Base-by-base conservation (phyloP, 2,329 filamentous ascomycete genomes). In the Trichoderma sp. region DNA sequence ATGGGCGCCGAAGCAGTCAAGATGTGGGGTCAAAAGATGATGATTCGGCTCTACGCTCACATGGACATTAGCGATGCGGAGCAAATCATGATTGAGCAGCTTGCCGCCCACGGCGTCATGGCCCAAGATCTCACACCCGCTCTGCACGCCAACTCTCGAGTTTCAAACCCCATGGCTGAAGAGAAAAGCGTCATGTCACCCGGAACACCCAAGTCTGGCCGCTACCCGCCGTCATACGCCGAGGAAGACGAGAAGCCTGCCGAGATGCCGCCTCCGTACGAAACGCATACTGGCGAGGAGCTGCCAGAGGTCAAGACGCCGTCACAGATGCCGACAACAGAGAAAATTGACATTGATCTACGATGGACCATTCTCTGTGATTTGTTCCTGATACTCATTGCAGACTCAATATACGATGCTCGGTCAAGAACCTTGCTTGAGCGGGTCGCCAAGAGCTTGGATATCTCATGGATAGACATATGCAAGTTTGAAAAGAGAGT, bases 21-120 rank as follows among this genome's bases (percentile, higher is more conserved):
- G 79, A 97, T 97, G 92, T 99, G 95, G 95, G 90, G 92, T 68
- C 96, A 99, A 79, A 96, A 96, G 82, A 97, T 97, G 87, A 99
- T 99, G 94, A 89, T 97, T 70, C 89, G 95, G 29, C 79, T 99
- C 14, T 99, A 98, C 79, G 84, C 89, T 14, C 96, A 99, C 80
- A 99, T 99, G 96, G 96, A 99, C 70, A 96, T 99, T 75, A 94
- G 90, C 76, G 84, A 91, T 27, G 90, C 88, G 16, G 96, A 99
- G 80, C 96, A 99, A 83, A 85, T 99, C 79, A 99, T 99, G 96
- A 97, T 99, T 73, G 96, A 99, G 81, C 96, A 99, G 80, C 85
- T 99, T 70, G 91, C 92, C 14, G 92, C 96, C 69, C 96, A 99
- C 80, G 96, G 95, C 5, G 94, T 99, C 7, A 85, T 93, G 71